Conservation (phyloP, 78 protist species). For the Corallochytrium limacisporum region DNA sequence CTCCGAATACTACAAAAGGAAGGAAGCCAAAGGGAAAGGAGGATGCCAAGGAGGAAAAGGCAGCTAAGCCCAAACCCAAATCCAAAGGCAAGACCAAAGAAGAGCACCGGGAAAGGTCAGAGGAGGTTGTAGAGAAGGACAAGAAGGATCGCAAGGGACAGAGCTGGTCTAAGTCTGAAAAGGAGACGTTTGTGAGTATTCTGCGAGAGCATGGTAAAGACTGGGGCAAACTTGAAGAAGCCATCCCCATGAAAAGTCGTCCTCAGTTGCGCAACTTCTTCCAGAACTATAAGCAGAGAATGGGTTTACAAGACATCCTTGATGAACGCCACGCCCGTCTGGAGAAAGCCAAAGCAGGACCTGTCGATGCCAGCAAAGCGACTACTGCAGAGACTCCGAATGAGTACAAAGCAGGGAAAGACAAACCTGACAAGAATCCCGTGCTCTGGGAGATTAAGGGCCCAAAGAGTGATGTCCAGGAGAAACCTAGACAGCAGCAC, state of each 20-base stretch:
- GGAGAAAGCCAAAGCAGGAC: too few relatives aligned
- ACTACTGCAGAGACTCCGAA: too few relatives aligned
- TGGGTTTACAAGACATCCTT: too few relatives aligned
- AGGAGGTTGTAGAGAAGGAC: not conserved
- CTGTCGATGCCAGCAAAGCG: too few relatives aligned
- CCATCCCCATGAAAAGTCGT: not conserved
- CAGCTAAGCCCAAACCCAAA: not conserved
- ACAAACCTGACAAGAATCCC: too few relatives aligned
- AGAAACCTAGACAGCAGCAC: too few relatives aligned
- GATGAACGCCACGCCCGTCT: too few relatives aligned
- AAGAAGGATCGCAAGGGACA: not conserved
- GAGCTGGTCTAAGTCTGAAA: not conserved
- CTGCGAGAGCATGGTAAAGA: not conserved
- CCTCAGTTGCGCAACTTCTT: constrained; percentile 12
- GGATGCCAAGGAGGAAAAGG: not conserved
- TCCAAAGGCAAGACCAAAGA: not conserved
- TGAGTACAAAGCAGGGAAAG: too few relatives aligned
- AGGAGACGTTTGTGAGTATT: not conserved
- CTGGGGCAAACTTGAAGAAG: not conserved
- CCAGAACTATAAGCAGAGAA: constrained; percentile 28
- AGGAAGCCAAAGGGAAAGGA: not conserved
- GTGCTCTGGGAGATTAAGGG: too few relatives aligned
- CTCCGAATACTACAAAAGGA: too few relatives aligned
- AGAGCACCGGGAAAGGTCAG: not conserved
- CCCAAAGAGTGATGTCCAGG: too few relatives aligned